Evolutionary conservation across 129 eudicot genomes (phyloP), one percentile per base, ranked within the genome.

Genomic region (Saussurea involucrata): DNA sequence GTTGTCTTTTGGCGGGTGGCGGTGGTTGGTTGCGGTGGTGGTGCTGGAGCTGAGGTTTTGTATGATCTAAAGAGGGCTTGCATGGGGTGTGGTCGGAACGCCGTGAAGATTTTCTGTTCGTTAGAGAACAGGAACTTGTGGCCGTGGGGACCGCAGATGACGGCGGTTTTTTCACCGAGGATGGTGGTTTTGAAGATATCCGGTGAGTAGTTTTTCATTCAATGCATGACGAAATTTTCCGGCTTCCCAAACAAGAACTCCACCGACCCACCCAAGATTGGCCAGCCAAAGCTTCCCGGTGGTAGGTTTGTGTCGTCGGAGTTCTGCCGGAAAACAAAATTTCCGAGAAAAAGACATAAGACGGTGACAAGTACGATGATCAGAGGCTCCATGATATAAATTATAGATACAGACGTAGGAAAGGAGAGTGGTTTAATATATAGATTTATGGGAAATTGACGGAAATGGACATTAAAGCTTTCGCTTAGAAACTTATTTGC

Each of bases 81-180:
- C 68, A 73, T 73, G 6, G 78, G 32, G 53, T 73, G 78, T 18
- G 78, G 78, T 8, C 78, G 69, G 46, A 73, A 74, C 4, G 60
- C 18, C 3, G 32, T 32, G 11, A 74, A 68, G 22, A 74, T 67
- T 32, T 74, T 74, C 60, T 74, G 22, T 7, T 74, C 78, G 34
- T 27, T 66, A 13, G 70, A 28, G 40, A 66, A 66, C 22, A 66
- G 70, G 4, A 69, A 69, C 58, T 33, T 69, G 73, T 69, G 37
- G 22, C 73, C 73, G 13, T 24, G 4, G 42, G 73, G 55, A n/a
- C 73, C 73, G 11, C 73, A 69, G 24, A 69, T 3, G 34, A 69
- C 73, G 13, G 57, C 73, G 17, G 36, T 33, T 69, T 37, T 33
- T 31, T 33, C 57, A 3, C 73, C 73, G 11, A 32, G 27, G 12